Base-by-base conservation (phyloP, 352 stramenopile genomes). In the Phytophthora fragariaefolia region DNA sequence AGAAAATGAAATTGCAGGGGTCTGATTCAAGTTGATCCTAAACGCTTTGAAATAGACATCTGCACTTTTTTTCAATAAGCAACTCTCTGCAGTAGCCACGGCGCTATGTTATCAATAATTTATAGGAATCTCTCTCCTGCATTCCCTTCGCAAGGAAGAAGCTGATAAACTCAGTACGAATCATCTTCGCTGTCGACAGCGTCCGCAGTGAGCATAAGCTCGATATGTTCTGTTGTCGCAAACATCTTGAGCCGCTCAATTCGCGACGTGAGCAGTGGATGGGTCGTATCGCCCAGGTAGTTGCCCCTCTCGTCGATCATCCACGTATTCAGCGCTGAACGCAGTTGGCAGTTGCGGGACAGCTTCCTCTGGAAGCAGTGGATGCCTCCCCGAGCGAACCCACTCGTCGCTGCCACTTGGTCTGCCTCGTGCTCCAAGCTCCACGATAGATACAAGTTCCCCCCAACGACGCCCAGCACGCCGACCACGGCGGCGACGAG, bases 271-370 rank as follows among this genome's bases (percentile, higher is more conserved):
- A 95, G 67, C 36, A 92, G 70, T 40, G 87, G 87, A 49, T 95
- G 87, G 2, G 80, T 82, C 9, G 80, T 90, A 60, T 95, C 87
- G 22, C 83, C 87, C 18, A 95, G 63, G 70, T 95, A 95, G 69
- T 95, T 92, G 54, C 87, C 87, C 27, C 80, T 66, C 49, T 91
- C 69, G 15, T 81, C 92, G 75, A 95, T 95, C 73, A 91, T 74
- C n/a, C 63, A 70, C 20, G 83, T 85, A 30, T 89, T 76, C 53
- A 88, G 64, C 13, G 82, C 59, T 28, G 73, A 77, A 13, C 83
- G 81, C 66, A 93, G 62, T 55, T 89, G 77, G 53, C 83, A 92
- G 73, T 95, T 95, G 48, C 79, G 82, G 4, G 72, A 85, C 3
- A 92, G 68, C 40, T 90, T 88, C 30, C 87, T 82, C 69, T 93